A percentile compares a stretch with the other conserved stretches of the same genome.
Evolutionary conservation across 345 rosid species (phyloP).

Genomic region (Populus simonii): DNA sequence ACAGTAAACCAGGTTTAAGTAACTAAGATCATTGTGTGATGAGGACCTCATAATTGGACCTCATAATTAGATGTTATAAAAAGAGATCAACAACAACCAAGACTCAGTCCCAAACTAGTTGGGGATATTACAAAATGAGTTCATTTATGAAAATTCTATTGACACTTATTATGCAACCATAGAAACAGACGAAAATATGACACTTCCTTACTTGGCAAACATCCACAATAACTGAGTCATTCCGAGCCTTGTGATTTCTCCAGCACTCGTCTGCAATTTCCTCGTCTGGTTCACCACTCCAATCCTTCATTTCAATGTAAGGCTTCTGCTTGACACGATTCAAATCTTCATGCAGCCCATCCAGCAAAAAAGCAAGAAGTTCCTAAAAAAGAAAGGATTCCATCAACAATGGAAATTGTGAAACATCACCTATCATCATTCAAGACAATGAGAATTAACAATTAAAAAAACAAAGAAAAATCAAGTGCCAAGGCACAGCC

Average conservation of each 20-base stretch:
- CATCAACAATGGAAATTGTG: neutral
- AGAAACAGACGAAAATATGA: conserved; percentile 10
- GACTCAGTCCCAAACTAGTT: neutral
- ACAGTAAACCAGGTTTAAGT: neutral
- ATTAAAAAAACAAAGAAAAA: neutral
- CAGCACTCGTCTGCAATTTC: conserved; percentile 89
- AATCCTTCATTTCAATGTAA: conserved; percentile 82
- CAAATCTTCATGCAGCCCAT: conserved; percentile 94
- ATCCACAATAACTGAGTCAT: conserved; percentile 96
- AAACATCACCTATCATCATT: neutral
- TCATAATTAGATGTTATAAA: neutral
- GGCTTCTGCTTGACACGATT: conserved; percentile 86
- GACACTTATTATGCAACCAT: neutral
- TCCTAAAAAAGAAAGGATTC: conserved; percentile 41
- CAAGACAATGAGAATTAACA: neutral
- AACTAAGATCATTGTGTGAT: neutral
- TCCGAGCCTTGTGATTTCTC: conserved; percentile 88
- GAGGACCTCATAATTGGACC: neutral
- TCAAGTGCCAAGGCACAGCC: neutral
- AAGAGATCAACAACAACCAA: neutral
- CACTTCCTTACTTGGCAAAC: conserved; percentile 68
- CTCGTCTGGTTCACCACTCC: conserved; percentile 70
- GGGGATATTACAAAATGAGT: neutral
- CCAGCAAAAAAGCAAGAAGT: conserved; percentile 85
- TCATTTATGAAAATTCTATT: neutral